Conservation (phyloP, 75 land plant genomes). For the Sequoiadendron giganteum region DNA sequence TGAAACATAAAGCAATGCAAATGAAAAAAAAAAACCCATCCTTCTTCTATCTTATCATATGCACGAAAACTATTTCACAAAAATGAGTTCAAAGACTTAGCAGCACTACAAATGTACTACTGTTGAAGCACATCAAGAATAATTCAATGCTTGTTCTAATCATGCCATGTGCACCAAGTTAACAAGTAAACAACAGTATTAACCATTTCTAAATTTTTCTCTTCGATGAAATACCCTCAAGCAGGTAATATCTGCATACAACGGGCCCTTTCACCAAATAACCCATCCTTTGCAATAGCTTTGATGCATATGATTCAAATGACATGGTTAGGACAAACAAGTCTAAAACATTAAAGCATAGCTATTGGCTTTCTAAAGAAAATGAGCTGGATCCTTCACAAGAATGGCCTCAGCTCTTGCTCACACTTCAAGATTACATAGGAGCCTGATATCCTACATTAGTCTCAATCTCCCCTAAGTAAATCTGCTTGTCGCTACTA, state of each 20-base stretch:
- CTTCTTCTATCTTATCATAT: background rate
- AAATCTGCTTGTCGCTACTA: conserved; percentile 97
- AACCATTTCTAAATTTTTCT: background rate
- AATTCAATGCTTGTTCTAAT: background rate
- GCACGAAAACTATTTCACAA: background rate
- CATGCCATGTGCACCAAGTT: background rate
- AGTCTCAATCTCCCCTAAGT: conserved; percentile 78
- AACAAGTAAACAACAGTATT: background rate
- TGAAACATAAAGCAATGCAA: too few relatives aligned
- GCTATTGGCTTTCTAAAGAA: background rate
- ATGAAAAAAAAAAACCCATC: too few relatives aligned
- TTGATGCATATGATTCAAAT: background rate
- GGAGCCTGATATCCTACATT: conserved; percentile 11
- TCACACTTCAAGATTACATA: background rate
- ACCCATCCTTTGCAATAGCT: background rate
- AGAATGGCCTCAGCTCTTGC: background rate
- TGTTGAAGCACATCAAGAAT: background rate
- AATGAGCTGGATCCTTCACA: background rate
- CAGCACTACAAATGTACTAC: background rate
- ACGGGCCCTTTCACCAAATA: background rate
- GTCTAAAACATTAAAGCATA: background rate
- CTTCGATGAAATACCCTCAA: background rate
- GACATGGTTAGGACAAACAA: background rate
- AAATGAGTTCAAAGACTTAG: background rate
- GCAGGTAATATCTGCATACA: background rate